phyloP scores from a whole-genome alignment of 495 filamentous ascomycete species.

The Pseudomonodictys pantanalensis region DNA sequence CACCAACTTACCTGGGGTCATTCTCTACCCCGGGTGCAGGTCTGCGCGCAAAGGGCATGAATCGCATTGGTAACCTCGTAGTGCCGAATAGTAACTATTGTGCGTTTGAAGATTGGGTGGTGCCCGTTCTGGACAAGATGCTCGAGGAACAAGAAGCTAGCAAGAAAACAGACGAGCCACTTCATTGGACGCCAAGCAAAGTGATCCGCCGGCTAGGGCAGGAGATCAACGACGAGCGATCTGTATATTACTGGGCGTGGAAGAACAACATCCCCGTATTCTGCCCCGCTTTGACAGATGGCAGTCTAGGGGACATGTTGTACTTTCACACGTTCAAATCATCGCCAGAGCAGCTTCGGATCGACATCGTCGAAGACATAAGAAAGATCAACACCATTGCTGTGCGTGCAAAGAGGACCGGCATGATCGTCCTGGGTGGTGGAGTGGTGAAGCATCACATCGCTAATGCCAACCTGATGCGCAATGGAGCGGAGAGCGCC shows the following conservation, averaged over 20 bases:
- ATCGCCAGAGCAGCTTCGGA: constrained; percentile 69
- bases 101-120: constrained; percentile 93
- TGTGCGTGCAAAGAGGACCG: constrained; percentile 74
- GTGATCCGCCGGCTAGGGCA: constrained; percentile 81
- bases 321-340: constrained; percentile 93
- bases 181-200: constrained; percentile 87
- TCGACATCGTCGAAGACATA: constrained; percentile 90
- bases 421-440: constrained; percentile 92
- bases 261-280: constrained; percentile 94
- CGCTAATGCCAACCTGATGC: constrained; percentile 93
- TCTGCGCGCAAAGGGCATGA: constrained; percentile 78
- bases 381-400: constrained; percentile 85
- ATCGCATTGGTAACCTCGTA: constrained; percentile 93
- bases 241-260: constrained; percentile 91
- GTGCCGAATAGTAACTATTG: constrained; percentile 98
- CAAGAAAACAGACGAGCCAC: constrained; percentile 58
- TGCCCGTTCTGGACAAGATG: constrained; percentile 88
- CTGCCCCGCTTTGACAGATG: constrained; percentile 93
- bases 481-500: constrained; percentile 92
- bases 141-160: constrained; percentile 85
- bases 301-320: constrained; percentile 92
- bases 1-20: constrained; percentile 83
- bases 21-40: constrained; percentile 72
- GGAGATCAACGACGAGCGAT: constrained; percentile 86
- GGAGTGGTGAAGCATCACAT: constrained; percentile 97